Conservation (phyloP, 495 filamentous ascomycete genomes). For the Schizothecium vesticola region DNA sequence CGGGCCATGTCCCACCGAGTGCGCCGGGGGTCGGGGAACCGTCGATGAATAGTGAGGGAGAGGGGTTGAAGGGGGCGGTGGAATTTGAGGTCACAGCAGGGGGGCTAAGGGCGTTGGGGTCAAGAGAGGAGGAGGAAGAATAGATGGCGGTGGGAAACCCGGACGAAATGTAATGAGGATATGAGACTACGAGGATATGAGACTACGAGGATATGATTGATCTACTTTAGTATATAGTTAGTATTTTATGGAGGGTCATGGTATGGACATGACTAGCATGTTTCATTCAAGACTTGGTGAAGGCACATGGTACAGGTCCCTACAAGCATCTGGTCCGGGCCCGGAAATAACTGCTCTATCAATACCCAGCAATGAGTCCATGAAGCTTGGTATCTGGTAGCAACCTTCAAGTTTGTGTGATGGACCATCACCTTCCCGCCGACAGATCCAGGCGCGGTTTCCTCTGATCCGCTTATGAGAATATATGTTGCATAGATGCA, state of each 20-base stretch:
- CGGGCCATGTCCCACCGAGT: constrained; percentile 54
- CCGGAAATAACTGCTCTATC: no score
- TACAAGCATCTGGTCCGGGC: no score
- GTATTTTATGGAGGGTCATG: neutral
- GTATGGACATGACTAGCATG: neutral
- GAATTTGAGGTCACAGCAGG: constrained; percentile 54
- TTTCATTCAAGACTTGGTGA: neutral
- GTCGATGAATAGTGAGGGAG: constrained; percentile 37
- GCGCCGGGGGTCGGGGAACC: constrained; percentile 39
- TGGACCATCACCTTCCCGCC: no score
- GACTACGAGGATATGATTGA: neutral
- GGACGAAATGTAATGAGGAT: neutral
- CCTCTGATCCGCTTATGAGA: neutral
- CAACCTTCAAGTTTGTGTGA: no score
- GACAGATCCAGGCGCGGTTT: neutral
- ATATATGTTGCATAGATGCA: neutral
- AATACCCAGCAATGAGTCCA: no score
- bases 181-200: neutral
- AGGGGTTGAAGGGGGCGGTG: constrained; percentile 38
- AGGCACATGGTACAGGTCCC: no score
- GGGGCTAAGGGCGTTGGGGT: constrained; percentile 39
- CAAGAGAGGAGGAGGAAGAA: constrained; percentile 6
- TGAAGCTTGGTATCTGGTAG: no score
- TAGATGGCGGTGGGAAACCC: neutral
- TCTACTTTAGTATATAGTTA: neutral